Base-by-base conservation (phyloP, 345 rosid species). In the Citrus cavaleriei region DNA sequence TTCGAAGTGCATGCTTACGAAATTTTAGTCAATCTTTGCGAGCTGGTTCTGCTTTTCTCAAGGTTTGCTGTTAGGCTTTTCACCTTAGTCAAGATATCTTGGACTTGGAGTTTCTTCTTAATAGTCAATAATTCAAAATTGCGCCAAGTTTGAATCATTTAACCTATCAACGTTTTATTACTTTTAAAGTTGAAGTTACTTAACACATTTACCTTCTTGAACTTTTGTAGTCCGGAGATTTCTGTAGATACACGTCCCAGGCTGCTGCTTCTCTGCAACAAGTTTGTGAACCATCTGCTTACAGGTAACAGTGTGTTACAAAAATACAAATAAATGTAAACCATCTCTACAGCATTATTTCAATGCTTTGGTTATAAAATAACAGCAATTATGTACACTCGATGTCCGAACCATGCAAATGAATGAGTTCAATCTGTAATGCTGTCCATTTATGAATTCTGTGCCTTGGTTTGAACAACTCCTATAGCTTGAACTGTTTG, bases 261-360 rank as follows among this genome's bases (percentile, higher is more conserved):
- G 86, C 90, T 32, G 83, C 84, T 32, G 60, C 89, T 79, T 76
- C 85, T 77, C 76, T 79, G 60, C 82, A 70, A 35, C 74, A 79
- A 67, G 80, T 61, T 5, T 64, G 16, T 37, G 78, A 81, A 42
- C 86, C 84, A 55, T 71, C 77, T 16, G 46, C 69, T 49, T 70
- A 28, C 80, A 73, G 87, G 91, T 88, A 82, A 72, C 46, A 8
- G 21, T 34, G 37, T 27, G 25, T 12, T 14, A 25, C 2, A 27
- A 24, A 13, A 12, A 0, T 3, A 0, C 16, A 12, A 46, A 34
- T 21, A 69, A 69, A 69, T 7, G 24, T 7, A 24, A 70, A 42
- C 37, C 59, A 25, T 57, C 14, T 32, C 12, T 21, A 22, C 62
- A 71, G 30, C 62, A 54, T 54, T 37, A 24, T 10, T 25, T 30